Conservation (phyloP, 345 rosid species). For the Populus euphratica region DNA sequence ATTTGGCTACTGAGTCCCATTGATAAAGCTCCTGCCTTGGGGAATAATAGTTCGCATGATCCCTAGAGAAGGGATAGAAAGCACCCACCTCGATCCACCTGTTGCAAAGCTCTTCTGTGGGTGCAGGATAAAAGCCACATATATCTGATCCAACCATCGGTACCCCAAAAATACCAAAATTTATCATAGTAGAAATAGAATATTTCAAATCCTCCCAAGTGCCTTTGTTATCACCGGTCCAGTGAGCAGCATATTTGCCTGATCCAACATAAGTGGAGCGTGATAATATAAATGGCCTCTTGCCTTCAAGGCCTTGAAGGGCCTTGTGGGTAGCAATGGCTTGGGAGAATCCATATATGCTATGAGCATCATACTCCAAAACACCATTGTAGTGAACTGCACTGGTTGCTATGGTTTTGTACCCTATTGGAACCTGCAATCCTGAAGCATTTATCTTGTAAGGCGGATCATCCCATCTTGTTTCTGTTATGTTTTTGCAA, state of each 20-base stretch:
- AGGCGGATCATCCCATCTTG: slow-evolving; percentile 94
- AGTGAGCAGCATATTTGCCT: slow-evolving; percentile 86
- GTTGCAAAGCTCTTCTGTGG: slow-evolving; percentile 93
- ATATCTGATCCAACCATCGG: slow-evolving; percentile 98
- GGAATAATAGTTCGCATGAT: slow-evolving; percentile 85
- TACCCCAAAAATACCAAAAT: slow-evolving; percentile 88
- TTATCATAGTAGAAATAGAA: slow-evolving; percentile 83
- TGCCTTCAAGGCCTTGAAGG: slow-evolving; percentile 66
- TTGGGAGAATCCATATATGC: slow-evolving; percentile 88
- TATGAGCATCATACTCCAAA: slow-evolving; percentile 85
- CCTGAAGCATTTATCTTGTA: slow-evolving; percentile 96
- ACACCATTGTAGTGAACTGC: slow-evolving; percentile 93
- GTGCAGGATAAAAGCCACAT: slow-evolving; percentile 89
- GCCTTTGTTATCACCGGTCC: slow-evolving; percentile 96
- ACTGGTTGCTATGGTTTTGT: slow-evolving; percentile 90
- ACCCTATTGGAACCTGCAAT: slow-evolving; percentile 61
- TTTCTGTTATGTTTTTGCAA: slow-evolving; percentile 84
- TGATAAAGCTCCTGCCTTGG: slow-evolving; percentile 98
- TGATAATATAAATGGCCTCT: slow-evolving; percentile 82
- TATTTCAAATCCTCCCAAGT: slow-evolving; percentile 87
- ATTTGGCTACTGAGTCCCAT: slow-evolving; percentile 75
- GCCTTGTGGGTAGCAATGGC: slow-evolving; percentile 85
- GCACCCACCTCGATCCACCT: slow-evolving; percentile 97
- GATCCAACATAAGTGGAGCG: slow-evolving; percentile 91
- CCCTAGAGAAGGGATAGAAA: slow-evolving; percentile 93